phyloP scores from a whole-genome alignment of 2,329 filamentous ascomycete species.

The Emericellopsis atlantica region DNA sequence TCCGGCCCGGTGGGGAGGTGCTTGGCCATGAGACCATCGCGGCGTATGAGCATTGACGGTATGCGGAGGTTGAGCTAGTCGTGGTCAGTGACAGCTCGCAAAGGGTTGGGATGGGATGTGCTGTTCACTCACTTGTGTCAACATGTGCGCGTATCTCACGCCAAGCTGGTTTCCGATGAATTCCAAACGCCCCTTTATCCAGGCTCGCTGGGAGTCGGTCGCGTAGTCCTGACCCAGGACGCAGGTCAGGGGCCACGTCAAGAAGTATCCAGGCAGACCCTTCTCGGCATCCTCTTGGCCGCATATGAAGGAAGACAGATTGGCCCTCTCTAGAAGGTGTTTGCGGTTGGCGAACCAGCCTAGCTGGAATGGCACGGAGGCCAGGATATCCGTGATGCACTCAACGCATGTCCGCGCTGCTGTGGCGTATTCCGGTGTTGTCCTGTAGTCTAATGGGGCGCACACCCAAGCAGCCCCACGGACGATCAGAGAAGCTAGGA shows the following conservation, averaged over 20 bases:
- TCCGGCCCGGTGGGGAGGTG: slow-evolving; percentile 27
- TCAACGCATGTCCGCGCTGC: slow-evolving; percentile 37
- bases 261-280: slow-evolving; percentile 43
- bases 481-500: slow-evolving; percentile 41
- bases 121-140: slow-evolving; percentile 32
- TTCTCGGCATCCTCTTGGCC: slow-evolving; percentile 37
- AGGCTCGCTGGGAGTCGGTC: slow-evolving; percentile 44
- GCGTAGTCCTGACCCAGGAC: slow-evolving; percentile 43
- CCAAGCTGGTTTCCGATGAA: slow-evolving; percentile 44
- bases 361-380: slow-evolving; percentile 48
- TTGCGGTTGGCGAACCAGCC: slow-evolving; percentile 40
- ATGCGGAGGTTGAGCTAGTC: slow-evolving; percentile 41
- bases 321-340: slow-evolving; percentile 24
- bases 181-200: slow-evolving; percentile 38
- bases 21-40: slow-evolving; percentile 34
- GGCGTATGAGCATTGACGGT: slow-evolving; percentile 49
- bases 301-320: slow-evolving; percentile 32
- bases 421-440: slow-evolving; percentile 47
- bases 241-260: slow-evolving; percentile 45
- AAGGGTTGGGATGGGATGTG: not conserved
- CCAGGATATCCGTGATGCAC: slow-evolving; percentile 45
- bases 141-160: slow-evolving; percentile 42
- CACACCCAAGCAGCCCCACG: slow-evolving; percentile 49
- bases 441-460: slow-evolving; percentile 47
- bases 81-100: not conserved